Evolutionary conservation across 1,284 basidiomycete species (phyloP), one percentile per base, ranked within the genome.

Genomic region (Malassezia furfur): DNA sequence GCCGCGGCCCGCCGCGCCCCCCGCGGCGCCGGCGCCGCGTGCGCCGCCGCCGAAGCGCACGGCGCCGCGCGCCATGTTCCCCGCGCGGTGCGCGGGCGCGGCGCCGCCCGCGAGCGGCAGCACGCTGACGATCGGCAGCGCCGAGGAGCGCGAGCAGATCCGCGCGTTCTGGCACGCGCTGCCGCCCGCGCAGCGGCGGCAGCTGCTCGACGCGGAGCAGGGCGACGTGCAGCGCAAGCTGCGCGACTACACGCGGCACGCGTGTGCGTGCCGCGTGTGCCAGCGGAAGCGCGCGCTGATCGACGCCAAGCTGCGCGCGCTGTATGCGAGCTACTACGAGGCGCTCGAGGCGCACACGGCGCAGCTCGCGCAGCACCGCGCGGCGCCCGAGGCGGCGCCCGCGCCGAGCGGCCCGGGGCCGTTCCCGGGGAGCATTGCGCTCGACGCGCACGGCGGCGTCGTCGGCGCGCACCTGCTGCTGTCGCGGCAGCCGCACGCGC

Each of bases 301-400:
- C 79, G 94, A 96, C 81, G 88, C 90, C 79, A 93, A 98, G 81
- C 85, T 98, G 77, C 89, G 96, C 80, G 88, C 91, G 80, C 85
- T 96, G 78, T 96, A 98, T 81, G 90, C 94, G 81, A 88, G 90
- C 79, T 98, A 98, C 83, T 96, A 96, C 82, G 88, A 94, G 77
- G 91, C 96, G 81, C 85, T 98, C 79, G 88, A 96, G 82, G 85
- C 87, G 80, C 96, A 96, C 82, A 91, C 91, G 77, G 86, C 88
- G 78, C 88, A 91, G 79, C 89, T 96, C 81, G 86, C 37, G 9
- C 30, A 19, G 45, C 37, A 31, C 6, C 25, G 15, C 37, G 34
- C 30, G 38, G 90, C 81, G 87, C 85, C 77, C 90, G 89, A 78
- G 85, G 86, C 68, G 84, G 83, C 66, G 86, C 85, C 67, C 86